A percentile compares a stretch with the other conserved stretches of the same genome.
These are phyloP conservation scores for Rhinocladiella similis DNA, from an alignment of 2,329 filamentous ascomycete genomes.

Conservation along the genomic window DNA sequence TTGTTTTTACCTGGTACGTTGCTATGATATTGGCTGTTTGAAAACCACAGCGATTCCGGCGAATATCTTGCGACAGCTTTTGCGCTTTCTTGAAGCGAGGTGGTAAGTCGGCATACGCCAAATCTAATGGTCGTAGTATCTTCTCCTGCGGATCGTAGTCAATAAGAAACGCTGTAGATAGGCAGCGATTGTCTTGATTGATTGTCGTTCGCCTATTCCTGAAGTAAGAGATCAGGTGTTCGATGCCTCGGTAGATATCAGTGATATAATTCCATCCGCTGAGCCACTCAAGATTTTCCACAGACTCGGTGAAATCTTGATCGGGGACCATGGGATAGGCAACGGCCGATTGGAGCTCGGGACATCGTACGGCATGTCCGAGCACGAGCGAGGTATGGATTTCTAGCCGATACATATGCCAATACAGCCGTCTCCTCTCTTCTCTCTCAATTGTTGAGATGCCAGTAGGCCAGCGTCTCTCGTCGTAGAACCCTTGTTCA, in stretches of 20 bases:
- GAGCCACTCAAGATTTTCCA: conserved; percentile 4
- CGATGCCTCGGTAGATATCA: conserved; percentile 10
- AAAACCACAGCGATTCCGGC: conserved; percentile 9
- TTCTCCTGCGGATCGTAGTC: conserved; percentile 6
- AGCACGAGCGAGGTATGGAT: conserved; percentile 11
- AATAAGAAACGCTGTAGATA: conserved; percentile 1
- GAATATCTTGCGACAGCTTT: not conserved
- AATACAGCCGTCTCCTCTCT: conserved; percentile 11
- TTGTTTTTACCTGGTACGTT: conserved; percentile 5
- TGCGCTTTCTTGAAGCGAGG: conserved; percentile 3
- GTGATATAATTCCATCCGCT: conserved; percentile 14
- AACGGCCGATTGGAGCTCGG: conserved; percentile 10
- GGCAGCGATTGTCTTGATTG: not conserved
- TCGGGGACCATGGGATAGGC: conserved; percentile 6
- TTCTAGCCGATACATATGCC: conserved; percentile 16
- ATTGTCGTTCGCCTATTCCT: not conserved
- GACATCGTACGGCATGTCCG: conserved; percentile 11
- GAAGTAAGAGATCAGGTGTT: conserved; percentile 11
- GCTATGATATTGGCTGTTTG: conserved; percentile 13
- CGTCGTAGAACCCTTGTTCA: conserved; percentile 9
- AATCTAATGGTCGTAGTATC: not conserved
- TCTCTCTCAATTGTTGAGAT: conserved; percentile 7
- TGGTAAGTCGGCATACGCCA: not conserved
- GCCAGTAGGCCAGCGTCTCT: conserved; percentile 6
- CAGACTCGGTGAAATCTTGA: conserved; percentile 4